These are phyloP conservation scores for Eucalyptus urophylla DNA, from an alignment of 345 rosid genomes.

Conservation along the genomic window DNA sequence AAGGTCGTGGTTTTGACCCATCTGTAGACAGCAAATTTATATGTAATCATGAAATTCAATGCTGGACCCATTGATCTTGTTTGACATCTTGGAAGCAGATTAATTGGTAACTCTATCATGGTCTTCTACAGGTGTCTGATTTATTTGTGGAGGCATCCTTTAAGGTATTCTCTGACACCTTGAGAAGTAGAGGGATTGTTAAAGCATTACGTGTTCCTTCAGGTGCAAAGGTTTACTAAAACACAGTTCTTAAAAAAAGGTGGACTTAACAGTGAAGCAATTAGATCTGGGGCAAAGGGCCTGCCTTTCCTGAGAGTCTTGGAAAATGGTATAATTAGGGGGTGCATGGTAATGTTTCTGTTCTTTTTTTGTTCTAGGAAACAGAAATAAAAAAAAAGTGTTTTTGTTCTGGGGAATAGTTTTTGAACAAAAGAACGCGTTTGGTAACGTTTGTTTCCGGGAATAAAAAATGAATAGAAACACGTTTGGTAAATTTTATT, in stretches of 20 bases:
- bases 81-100: neutral
- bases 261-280: constrained; percentile 64
- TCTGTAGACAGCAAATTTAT: neutral
- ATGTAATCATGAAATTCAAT: neutral
- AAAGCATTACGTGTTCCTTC: constrained; percentile 73
- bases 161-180: constrained; percentile 61
- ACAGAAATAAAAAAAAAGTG: too few relatives aligned
- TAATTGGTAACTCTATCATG: neutral
- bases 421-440: too few relatives aligned
- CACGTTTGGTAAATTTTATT: too few relatives aligned
- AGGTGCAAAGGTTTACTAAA: constrained; percentile 66
- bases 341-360: too few relatives aligned
- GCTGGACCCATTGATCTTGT: neutral
- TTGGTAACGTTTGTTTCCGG: too few relatives aligned
- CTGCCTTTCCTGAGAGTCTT: constrained; percentile 82
- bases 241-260: constrained; percentile 88
- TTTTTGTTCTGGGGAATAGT: too few relatives aligned
- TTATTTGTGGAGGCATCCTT: constrained; percentile 55
- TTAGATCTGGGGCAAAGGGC: constrained; percentile 96
- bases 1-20: neutral
- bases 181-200: constrained; percentile 62
- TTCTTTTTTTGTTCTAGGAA: too few relatives aligned
- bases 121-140: constrained; percentile 59
- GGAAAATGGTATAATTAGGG: constrained; percentile 69
- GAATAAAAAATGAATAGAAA: too few relatives aligned